phyloP scores from a whole-genome alignment of 805 yeast genomes.

The Metschnikowia reukaufii region DNA sequence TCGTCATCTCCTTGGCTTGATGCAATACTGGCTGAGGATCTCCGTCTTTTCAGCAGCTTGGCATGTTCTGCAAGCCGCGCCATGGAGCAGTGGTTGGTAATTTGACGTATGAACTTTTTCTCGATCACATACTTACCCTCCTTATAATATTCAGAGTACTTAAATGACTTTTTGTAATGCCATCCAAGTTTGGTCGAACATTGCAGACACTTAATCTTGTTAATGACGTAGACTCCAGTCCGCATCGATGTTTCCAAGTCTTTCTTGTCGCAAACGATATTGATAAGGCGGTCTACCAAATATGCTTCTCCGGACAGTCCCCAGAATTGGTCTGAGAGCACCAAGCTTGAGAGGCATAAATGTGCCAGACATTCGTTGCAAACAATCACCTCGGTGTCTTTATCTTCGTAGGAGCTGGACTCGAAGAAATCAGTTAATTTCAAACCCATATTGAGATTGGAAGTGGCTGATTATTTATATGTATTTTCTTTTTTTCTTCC shows the following conservation, averaged over 20 bases:
- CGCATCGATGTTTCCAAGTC: conserved; percentile 38
- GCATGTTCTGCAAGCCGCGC: conserved; percentile 36
- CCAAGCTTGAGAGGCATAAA: conserved; percentile 37
- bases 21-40: conserved; percentile 19
- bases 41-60: conserved; percentile 25
- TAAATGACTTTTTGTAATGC: conserved; percentile 40
- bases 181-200: conserved; percentile 39
- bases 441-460: conserved; percentile 37
- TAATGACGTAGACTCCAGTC: conserved; percentile 40
- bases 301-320: conserved; percentile 44
- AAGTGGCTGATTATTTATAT: not conserved
- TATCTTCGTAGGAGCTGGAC: conserved; percentile 34
- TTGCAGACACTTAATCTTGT: conserved; percentile 41
- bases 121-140: conserved; percentile 48
- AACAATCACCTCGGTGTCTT: conserved; percentile 39
- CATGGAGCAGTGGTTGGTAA: conserved; percentile 37
- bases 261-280: conserved; percentile 27
- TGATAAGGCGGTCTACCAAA: conserved; percentile 41
- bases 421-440: conserved; percentile 41
- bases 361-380: conserved; percentile 44
- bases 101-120: conserved; percentile 32
- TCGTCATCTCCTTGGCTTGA: conserved; percentile 11
- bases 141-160: conserved; percentile 38
- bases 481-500: not conserved
- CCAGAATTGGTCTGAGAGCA: conserved; percentile 38